Evolutionary conservation across 2,329 filamentous ascomycete species (phyloP).

Genomic region (Ophiobolus disseminans): DNA sequence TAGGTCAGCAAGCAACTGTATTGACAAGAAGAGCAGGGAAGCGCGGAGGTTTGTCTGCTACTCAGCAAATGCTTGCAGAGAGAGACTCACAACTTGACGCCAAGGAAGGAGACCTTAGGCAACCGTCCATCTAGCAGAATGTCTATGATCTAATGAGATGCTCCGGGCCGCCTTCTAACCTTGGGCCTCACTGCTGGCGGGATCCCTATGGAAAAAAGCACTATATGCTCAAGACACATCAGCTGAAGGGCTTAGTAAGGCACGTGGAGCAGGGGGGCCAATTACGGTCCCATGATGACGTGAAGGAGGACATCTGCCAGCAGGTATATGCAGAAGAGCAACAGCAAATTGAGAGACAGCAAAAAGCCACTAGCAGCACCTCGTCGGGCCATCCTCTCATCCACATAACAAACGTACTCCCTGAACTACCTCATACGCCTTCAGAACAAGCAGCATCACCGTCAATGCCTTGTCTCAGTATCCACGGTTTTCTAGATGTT

Average conservation of each 20-base stretch:
- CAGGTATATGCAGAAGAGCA: conserved; percentile 44
- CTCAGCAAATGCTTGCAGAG: conserved; percentile 34
- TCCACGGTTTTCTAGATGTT: conserved; percentile 21
- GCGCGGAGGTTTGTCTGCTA: conserved; percentile 15
- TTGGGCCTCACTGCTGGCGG: conserved; percentile 43
- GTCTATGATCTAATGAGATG: conserved; percentile 45
- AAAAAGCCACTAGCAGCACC: conserved; percentile 18
- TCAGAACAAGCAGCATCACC: background rate
- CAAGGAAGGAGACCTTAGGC: conserved; percentile 13
- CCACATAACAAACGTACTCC: conserved; percentile 40
- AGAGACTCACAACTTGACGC: conserved; percentile 18
- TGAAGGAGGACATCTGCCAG: conserved; percentile 40
- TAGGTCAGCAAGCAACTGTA: conserved; percentile 1
- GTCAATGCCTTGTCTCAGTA: conserved; percentile 13
- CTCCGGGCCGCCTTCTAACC: conserved; percentile 33
- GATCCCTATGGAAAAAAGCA: conserved; percentile 44
- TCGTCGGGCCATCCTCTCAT: conserved; percentile 32
- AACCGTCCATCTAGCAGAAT: conserved; percentile 36
- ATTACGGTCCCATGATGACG: conserved; percentile 35
- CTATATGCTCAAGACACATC: conserved; percentile 38
- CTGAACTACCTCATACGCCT: conserved; percentile 8
- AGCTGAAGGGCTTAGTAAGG: conserved; percentile 39
- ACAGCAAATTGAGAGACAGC: conserved; percentile 27
- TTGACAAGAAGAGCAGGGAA: conserved; percentile 4
- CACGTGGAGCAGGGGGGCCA: conserved; percentile 32